Percentiles rank a stretch among this genome's conserved stretches.
phyloP scores from a whole-genome alignment of 1,284 basidiomycete genomes.

The Puccinia hordei region DNA sequence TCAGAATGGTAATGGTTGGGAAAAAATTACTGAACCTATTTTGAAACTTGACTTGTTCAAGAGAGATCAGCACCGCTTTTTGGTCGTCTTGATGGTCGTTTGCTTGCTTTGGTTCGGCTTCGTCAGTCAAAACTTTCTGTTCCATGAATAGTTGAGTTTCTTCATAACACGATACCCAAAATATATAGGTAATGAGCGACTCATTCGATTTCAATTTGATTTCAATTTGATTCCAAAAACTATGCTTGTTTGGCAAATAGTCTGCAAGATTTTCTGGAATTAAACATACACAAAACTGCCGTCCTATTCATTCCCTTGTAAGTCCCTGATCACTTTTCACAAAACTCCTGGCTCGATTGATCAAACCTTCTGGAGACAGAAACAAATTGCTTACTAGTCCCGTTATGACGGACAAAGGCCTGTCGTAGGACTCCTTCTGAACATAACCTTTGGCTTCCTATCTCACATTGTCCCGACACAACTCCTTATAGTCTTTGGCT shows the following conservation, averaged over 20 bases:
- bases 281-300: slow-evolving; percentile 8
- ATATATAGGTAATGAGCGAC: too few relatives aligned
- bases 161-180: too few relatives aligned
- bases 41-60: slow-evolving; percentile 35
- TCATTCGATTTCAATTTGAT: too few relatives aligned
- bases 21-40: slow-evolving; percentile 14
- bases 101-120: slow-evolving; percentile 38
- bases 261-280: slow-evolving; percentile 34
- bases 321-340: background rate
- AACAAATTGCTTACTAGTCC: background rate
- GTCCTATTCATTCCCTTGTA: slow-evolving; percentile 45
- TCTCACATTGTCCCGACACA: slow-evolving; percentile 26
- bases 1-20: background rate
- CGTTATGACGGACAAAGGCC: slow-evolving; percentile 15
- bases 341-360: too few relatives aligned
- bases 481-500: slow-evolving; percentile 28
- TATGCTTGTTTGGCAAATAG: background rate
- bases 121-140: slow-evolving; percentile 40
- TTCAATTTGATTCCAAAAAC: background rate
- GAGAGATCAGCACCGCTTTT: slow-evolving; percentile 23
- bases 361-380: background rate
- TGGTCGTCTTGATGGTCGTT: slow-evolving; percentile 22
- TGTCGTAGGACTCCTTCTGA: slow-evolving; percentile 28
- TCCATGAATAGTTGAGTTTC: slow-evolving; percentile 42
- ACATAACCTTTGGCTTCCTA: slow-evolving; percentile 30